Conservation (phyloP, 2,329 filamentous ascomycete species). For the Diaporthe vaccinii region DNA sequence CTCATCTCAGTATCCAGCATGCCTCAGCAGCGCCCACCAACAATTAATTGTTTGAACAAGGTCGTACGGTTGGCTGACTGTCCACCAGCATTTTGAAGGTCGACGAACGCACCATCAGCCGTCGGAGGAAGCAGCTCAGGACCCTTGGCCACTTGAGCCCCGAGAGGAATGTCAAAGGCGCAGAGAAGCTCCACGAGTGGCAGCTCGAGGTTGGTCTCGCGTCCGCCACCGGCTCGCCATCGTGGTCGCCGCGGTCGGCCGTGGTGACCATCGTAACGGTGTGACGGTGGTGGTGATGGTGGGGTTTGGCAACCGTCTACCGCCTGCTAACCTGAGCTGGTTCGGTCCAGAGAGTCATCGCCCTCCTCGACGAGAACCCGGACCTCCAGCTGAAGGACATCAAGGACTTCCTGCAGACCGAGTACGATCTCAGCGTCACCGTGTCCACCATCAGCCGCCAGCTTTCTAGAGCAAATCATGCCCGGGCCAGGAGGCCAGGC, state of each 20-base stretch:
- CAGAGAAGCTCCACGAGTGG: constrained; percentile 40
- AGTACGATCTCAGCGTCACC: constrained; percentile 40
- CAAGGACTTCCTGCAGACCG: constrained; percentile 36
- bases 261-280: neutral
- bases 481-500: constrained; percentile 36
- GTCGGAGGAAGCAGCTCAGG: constrained; percentile 38
- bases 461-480: constrained; percentile 37
- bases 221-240: neutral
- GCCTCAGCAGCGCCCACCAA: neutral
- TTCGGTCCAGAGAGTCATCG: constrained; percentile 38
- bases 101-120: constrained; percentile 40
- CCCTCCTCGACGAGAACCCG: constrained; percentile 39
- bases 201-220: constrained; percentile 39
- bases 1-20: neutral
- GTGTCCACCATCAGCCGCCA: constrained; percentile 40
- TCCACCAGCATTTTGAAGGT: constrained; percentile 37
- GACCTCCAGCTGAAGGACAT: constrained; percentile 39
- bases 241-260: neutral
- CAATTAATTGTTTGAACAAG: neutral
- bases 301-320: neutral
- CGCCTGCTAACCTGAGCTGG: neutral
- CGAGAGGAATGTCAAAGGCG: constrained; percentile 39
- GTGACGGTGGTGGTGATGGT: neutral
- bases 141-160: constrained; percentile 39
- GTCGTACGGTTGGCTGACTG: neutral